Evolutionary conservation across 1,139 yeast genomes (phyloP).

Genomic region (Arxiozyma slooffiae): DNA sequence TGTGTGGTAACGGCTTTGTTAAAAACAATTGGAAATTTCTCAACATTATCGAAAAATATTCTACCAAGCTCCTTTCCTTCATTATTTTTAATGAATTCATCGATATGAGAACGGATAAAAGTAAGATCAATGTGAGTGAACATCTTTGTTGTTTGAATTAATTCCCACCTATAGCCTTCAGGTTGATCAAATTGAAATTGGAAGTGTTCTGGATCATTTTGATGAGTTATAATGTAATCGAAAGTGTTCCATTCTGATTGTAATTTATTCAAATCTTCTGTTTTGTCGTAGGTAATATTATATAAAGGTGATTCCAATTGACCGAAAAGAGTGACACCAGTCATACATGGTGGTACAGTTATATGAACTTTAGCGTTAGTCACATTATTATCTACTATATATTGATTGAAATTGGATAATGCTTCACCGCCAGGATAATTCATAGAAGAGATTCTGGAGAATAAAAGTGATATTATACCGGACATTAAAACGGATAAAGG

Average conservation of each 20-base stretch:
- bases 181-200: neutral
- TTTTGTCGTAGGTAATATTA: slow-evolving; percentile 57
- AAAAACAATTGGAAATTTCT: slow-evolving; percentile 11
- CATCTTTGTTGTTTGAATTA: slow-evolving; percentile 8
- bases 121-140: slow-evolving; percentile 8
- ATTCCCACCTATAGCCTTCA: slow-evolving; percentile 7
- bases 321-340: slow-evolving; percentile 72
- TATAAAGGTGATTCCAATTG: slow-evolving; percentile 35
- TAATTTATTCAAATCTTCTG: slow-evolving; percentile 43
- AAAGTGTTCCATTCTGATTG: slow-evolving; percentile 43
- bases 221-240: slow-evolving; percentile 49
- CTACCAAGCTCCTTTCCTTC: neutral
- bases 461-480: slow-evolving; percentile 38
- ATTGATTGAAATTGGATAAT: slow-evolving; percentile 42
- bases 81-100: neutral
- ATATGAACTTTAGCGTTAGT: slow-evolving; percentile 45
- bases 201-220: slow-evolving; percentile 12
- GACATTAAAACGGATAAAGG: slow-evolving; percentile 31
- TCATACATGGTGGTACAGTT: slow-evolving; percentile 78
- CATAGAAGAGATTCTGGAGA: slow-evolving; percentile 54
- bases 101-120: slow-evolving; percentile 9
- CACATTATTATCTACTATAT: slow-evolving; percentile 28
- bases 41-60: slow-evolving; percentile 11
- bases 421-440: slow-evolving; percentile 92
- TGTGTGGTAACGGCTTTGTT: slow-evolving; percentile 9